Evolutionary conservation across 2,329 filamentous ascomycete genomes (phyloP), one percentile per base, ranked within the genome.

Genomic region (Colletotrichum kahawae): DNA sequence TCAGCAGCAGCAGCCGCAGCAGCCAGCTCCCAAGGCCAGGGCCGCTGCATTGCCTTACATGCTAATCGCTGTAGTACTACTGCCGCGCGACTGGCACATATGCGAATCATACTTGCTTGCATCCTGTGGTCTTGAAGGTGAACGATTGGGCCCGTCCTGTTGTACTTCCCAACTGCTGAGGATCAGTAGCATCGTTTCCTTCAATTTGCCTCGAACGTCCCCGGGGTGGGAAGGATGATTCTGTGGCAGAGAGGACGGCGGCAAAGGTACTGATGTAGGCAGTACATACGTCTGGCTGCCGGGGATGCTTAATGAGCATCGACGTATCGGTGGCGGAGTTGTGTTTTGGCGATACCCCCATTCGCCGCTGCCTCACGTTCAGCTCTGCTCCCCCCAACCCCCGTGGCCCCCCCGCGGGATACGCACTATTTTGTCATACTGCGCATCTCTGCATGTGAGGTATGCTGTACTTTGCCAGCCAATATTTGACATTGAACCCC

Each of bases 71-170:
- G 70, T 70, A 76, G 78, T 76, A 81, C 54, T 48, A 57, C 63
- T 73, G 75, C 75, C 43, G 71, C 73, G 63, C 36, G 38, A 65
- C 60, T 66, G 33, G 60, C 66, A 82, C 80, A 83, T 83, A 85
- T 85, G 83, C 84, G 82, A 80, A 85, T 82, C 84, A 85, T 85
- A 85, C 82, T 82, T 85, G 84, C 83, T 82, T 85, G 84, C 83
- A 82, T 84, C 81, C 56, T 71, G 70, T 71, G 62, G 63, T 57
- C 5, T 29, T 14, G 33, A 62, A 79, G 72, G 76, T 78, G 78
- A 77, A 79, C 57, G 67, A 70, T 72, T 67, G 67, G 67, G 21
- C 21, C 18, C 16, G 57, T 33, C 29, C 36, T 33, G 14, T 57
- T 18, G 24, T n/a, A 27, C 18, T 48, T 63, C 38, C 34, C 67